Evolutionary conservation across 139 green algal genomes (phyloP).

Genomic region (Microglena sp.): DNA sequence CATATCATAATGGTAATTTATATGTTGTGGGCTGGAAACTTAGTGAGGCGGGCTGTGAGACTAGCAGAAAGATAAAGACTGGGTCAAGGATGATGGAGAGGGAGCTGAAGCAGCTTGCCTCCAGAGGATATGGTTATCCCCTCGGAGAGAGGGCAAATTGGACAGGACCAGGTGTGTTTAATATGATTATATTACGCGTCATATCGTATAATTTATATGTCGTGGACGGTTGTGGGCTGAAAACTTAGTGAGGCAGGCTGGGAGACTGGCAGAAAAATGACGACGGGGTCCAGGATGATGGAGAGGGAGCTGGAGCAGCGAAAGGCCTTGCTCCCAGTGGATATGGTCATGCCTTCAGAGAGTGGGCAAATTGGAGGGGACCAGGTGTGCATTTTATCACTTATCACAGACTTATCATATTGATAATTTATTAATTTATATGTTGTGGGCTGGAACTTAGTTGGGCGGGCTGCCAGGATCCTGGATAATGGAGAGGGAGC

Average conservation of each 20-base stretch:
- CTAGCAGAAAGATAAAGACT: not conserved
- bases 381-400: no score
- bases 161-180: no score
- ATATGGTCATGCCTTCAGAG: constrained; percentile 11
- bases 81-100: not conserved
- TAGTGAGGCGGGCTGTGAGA: constrained; percentile 12
- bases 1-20: no score
- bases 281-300: not conserved
- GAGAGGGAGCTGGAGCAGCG: not conserved
- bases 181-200: no score
- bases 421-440: no score
- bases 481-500: not conserved
- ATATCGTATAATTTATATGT: no score
- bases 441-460: no score
- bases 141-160: not conserved
- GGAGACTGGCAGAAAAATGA: not conserved
- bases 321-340: constrained; percentile 2
- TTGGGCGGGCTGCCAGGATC: constrained; percentile 2
- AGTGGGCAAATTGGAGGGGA: not conserved
- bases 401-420: no score
- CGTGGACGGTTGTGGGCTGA: no score
- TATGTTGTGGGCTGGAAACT: no score
- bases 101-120: constrained; percentile 4
- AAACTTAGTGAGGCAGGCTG: constrained; percentile 15
- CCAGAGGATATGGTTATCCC: constrained; percentile 11